These are phyloP conservation scores for Sporothrix euskadiensis DNA, from an alignment of 2,329 filamentous ascomycete genomes.

Conservation along the genomic window DNA sequence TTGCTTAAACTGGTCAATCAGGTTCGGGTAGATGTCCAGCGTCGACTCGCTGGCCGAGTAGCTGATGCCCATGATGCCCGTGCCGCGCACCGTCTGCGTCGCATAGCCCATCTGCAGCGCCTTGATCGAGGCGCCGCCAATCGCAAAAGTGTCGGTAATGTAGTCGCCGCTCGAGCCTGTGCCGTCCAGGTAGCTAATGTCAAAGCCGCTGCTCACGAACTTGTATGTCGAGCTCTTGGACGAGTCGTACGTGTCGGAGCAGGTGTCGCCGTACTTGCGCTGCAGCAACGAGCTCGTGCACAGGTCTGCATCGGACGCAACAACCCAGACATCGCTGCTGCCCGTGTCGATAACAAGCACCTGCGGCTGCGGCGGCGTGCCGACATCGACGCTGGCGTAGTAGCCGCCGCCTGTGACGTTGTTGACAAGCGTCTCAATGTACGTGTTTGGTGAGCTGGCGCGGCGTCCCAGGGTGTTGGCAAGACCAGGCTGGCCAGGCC, in stretches of 20 bases:
- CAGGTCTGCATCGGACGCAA: constrained; percentile 43
- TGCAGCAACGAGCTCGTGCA: constrained; percentile 44
- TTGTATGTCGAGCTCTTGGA: constrained; percentile 52
- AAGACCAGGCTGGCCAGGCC: constrained; percentile 28
- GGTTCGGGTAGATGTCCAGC: constrained; percentile 51
- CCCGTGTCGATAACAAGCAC: constrained; percentile 62
- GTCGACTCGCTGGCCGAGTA: constrained; percentile 55
- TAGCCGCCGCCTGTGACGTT: constrained; percentile 58
- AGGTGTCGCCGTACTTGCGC: constrained; percentile 40
- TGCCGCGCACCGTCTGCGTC: constrained; percentile 49
- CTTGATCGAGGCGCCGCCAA: constrained; percentile 52
- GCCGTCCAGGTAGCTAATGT: constrained; percentile 62
- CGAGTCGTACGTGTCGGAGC: constrained; percentile 48
- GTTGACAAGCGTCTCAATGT: constrained; percentile 50
- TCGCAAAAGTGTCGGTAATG: constrained; percentile 56
- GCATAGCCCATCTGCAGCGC: constrained; percentile 60
- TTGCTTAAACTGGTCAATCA: constrained; percentile 64
- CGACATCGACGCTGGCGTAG: constrained; percentile 58
- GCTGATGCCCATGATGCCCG: constrained; percentile 61
- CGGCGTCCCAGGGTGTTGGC: constrained; percentile 32
- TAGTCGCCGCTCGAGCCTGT: constrained; percentile 58
- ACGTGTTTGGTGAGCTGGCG: constrained; percentile 34
- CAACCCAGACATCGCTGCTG: constrained; percentile 63
- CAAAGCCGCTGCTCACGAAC: constrained; percentile 49
- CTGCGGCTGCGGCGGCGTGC: constrained; percentile 58